Base-by-base conservation (phyloP, 768 basidiomycete genomes). In the Kwoniella sp. region DNA sequence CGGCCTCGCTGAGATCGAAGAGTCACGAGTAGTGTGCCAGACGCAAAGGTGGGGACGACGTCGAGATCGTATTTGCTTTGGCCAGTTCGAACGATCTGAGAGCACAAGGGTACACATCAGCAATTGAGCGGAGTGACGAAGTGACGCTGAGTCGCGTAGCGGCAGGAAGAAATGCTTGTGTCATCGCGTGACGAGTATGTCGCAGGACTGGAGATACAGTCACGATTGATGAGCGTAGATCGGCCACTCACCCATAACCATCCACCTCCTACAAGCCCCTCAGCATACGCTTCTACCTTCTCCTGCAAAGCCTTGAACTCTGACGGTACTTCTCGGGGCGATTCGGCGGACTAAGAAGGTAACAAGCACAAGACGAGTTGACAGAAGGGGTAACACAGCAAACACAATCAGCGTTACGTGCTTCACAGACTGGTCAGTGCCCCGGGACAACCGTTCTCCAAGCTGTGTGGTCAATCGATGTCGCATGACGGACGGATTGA, bases 31-130 rank as follows among this genome's bases (percentile, higher is more conserved):
- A 96, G 84, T 0, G 95, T 95, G 20, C 92, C 92, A 0, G 91
- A 85, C 4, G 91, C 93, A 74, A 92, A 91, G 0, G 94, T 95
- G 17, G 92, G 90, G 55, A 93, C 80, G 66, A 94, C 85, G 26
- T 87, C 92, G 59, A 88, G 81, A 69, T 85, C 84, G 17, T 87
- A 87, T 4, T 78, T 74, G 22, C 81, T 73, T 82, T 92, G 90
- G 2, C 86, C 75, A 17, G 67, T 64, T 65, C 73, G 86, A 65
- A 94, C 92, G 78, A 95, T 86, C 94, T 80, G 59, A 13, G 34
- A 37, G 34, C 34, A 37, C 34, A 37, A 37, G 34, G 13, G 5
- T 7, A 13, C 7, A 37, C 5, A 37, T 37, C 34, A 13, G 13
- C 34, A 37, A n/a, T n/a, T n/a, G n/a, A n/a, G n/a, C n/a, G n/a